These are phyloP conservation scores for Beta lomatogona DNA, from an alignment of 179 eudicot genomes.

Conservation along the genomic window DNA sequence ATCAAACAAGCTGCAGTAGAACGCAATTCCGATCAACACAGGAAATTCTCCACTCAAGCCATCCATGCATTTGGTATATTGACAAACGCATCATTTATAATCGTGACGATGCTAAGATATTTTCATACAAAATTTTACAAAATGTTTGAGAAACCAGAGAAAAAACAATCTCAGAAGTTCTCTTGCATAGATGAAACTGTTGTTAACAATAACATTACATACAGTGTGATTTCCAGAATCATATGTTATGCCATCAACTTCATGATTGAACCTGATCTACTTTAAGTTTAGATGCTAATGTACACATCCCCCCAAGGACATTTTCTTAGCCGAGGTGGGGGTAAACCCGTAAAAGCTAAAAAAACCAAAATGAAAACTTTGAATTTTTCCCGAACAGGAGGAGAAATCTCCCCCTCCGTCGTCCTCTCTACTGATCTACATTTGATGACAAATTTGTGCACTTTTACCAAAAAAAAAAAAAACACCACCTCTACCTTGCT, in stretches of 20 bases:
- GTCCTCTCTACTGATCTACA: conserved; percentile 11
- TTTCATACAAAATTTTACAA: no score
- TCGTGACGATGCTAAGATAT: no score
- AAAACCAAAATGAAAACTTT: neutral
- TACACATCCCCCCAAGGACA: neutral
- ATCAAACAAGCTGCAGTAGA: neutral
- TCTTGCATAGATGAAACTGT: neutral
- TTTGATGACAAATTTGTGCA: conserved; percentile 1
- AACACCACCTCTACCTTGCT: conserved; percentile 12
- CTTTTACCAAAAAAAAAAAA: neutral
- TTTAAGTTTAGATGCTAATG: neutral
- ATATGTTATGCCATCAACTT: conserved; percentile 9
- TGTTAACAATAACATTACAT: neutral
- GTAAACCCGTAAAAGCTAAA: neutral
- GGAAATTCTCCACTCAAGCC: neutral
- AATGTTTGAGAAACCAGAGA: neutral
- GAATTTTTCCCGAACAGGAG: neutral
- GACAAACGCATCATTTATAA: no score
- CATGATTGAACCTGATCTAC: neutral
- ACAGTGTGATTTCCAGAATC: neutral
- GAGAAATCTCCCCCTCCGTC: neutral
- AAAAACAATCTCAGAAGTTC: neutral
- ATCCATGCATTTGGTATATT: neutral
- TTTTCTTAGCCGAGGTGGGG: neutral
- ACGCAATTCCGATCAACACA: neutral